phyloP scores from a whole-genome alignment of 2,329 filamentous ascomycete genomes.

The Colletotrichum kahawae region DNA sequence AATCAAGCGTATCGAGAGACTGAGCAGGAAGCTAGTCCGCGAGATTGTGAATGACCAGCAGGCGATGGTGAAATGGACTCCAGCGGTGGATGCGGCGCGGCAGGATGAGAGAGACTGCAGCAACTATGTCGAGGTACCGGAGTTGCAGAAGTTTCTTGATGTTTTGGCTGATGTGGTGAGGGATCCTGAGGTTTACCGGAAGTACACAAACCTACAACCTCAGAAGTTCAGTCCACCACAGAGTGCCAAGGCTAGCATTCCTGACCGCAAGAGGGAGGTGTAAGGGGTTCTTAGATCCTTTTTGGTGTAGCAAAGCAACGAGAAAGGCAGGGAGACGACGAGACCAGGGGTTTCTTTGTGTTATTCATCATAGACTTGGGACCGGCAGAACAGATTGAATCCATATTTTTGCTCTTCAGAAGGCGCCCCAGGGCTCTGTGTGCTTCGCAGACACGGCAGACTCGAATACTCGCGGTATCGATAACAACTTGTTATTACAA shows the following conservation, averaged over 20 bases:
- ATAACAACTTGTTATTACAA: rapidly evolving
- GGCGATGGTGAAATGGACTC: background rate
- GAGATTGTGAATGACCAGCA: conserved; percentile 3
- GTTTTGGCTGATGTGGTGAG: background rate
- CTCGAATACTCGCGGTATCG: background rate
- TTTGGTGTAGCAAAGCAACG: background rate
- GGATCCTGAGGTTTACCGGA: background rate
- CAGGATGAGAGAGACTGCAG: background rate
- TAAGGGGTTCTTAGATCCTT: background rate
- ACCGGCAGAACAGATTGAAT: background rate
- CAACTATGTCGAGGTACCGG: conserved; percentile 1
- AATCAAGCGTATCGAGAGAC: conserved; percentile 1
- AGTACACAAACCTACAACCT: background rate
- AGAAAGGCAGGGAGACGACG: background rate
- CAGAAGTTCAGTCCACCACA: background rate
- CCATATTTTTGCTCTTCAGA: background rate
- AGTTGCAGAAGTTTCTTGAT: conserved; percentile 1
- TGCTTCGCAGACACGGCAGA: rapidly evolving
- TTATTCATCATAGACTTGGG: background rate
- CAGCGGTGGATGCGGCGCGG: background rate
- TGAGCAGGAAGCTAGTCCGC: background rate
- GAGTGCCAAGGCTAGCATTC: background rate
- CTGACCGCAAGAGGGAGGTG: background rate
- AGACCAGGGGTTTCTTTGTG: background rate
- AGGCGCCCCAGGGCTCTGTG: rapidly evolving